Conservation (phyloP, 148 eudicot genomes). For the Vaccinium darrowii region DNA sequence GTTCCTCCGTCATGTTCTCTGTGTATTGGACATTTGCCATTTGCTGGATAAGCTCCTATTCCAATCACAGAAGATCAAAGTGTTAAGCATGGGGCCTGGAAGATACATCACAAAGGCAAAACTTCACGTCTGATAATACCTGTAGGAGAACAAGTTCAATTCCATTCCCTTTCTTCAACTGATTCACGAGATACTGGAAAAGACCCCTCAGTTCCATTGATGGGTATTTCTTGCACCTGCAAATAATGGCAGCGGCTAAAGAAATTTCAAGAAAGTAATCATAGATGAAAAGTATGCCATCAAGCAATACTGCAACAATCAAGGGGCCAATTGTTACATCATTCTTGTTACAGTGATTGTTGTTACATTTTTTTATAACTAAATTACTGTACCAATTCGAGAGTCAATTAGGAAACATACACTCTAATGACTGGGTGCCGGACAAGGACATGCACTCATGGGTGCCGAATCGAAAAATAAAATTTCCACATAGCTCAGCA, state of each 20-base stretch:
- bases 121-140: slow-evolving; percentile 36
- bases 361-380: background rate
- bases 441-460: background rate
- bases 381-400: background rate
- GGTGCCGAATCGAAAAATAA: background rate
- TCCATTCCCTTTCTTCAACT: slow-evolving; percentile 91
- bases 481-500: background rate
- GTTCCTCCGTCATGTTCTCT: slow-evolving; percentile 98
- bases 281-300: background rate
- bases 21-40: slow-evolving; percentile 99
- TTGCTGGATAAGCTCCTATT: slow-evolving; percentile 94
- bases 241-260: slow-evolving; percentile 17
- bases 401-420: background rate
- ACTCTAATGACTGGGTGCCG: background rate
- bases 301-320: slow-evolving; percentile 1
- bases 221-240: slow-evolving; percentile 97
- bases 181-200: slow-evolving; percentile 93
- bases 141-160: slow-evolving; percentile 91
- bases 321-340: background rate
- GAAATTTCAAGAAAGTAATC: slow-evolving; percentile 8
- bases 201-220: slow-evolving; percentile 98
- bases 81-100: background rate
- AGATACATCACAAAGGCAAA: background rate
- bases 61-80: slow-evolving; percentile 10
- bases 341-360: background rate